Conservation (phyloP, 139 green algal species). For the Parachlorella kessleri region DNA sequence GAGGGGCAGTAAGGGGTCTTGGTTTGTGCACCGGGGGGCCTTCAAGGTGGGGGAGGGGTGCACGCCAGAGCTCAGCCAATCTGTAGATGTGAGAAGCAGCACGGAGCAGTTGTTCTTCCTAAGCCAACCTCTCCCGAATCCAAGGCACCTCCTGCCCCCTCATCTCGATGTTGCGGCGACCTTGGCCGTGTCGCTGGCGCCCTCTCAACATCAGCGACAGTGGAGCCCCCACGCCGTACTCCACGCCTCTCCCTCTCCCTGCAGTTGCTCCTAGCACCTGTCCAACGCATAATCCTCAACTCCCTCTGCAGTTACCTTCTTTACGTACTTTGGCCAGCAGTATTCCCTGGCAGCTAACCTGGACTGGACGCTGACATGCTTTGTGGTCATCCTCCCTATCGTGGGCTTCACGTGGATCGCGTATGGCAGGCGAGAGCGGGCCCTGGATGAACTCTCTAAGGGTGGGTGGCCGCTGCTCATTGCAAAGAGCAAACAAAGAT, state of each 20-base stretch:
- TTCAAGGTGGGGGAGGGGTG: too few species aligned
- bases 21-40: too few species aligned
- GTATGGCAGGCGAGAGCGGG: slow-evolving; percentile 43
- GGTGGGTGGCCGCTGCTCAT: slow-evolving; percentile 14
- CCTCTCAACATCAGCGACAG: background rate
- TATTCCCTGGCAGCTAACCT: slow-evolving; percentile 22
- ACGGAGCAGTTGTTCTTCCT: too few species aligned
- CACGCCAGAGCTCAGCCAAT: too few species aligned
- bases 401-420: slow-evolving; percentile 47
- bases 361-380: slow-evolving; percentile 48
- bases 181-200: background rate
- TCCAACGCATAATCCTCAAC: background rate
- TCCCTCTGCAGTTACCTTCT: slow-evolving; percentile 45
- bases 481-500: too few species aligned
- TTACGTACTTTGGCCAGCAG: slow-evolving; percentile 23
- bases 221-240: background rate
- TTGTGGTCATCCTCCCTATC: slow-evolving; percentile 36
- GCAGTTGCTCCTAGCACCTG: too few species aligned
- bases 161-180: too few species aligned
- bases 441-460: slow-evolving; percentile 40
- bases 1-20: too few species aligned
- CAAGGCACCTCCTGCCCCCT: too few species aligned
- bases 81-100: too few species aligned
- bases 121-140: too few species aligned
- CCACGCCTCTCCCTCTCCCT: background rate